phyloP scores from a whole-genome alignment of 2,329 filamentous ascomycete genomes.

The Colletotrichum sidae region DNA sequence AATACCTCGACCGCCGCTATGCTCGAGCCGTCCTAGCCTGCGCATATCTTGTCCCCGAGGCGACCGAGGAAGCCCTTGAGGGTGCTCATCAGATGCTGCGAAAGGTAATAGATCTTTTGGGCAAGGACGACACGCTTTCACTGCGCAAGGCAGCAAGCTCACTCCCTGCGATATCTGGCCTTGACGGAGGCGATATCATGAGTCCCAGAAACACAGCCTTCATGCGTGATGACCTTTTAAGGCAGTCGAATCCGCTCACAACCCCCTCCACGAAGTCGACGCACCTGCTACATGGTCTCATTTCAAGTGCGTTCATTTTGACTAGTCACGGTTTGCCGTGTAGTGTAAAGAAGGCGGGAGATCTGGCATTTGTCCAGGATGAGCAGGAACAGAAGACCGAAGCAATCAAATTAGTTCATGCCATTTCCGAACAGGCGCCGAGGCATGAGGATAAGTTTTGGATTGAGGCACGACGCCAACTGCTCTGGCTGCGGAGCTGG shows the following conservation, averaged over 20 bases:
- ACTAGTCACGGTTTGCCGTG: constrained; percentile 62
- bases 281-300: constrained; percentile 71
- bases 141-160: constrained; percentile 60
- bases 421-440: constrained; percentile 59
- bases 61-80: constrained; percentile 67
- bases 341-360: constrained; percentile 66
- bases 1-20: constrained; percentile 72
- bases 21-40: constrained; percentile 75
- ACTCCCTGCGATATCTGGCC: constrained; percentile 50
- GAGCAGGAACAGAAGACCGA: constrained; percentile 73
- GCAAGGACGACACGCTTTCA: constrained; percentile 67
- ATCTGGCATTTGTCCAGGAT: constrained; percentile 73
- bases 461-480: constrained; percentile 69
- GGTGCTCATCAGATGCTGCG: constrained; percentile 70
- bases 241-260: constrained; percentile 73
- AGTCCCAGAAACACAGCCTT: constrained; percentile 54
- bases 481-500: constrained; percentile 82
- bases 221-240: constrained; percentile 66
- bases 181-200: constrained; percentile 48
- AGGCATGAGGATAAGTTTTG: constrained; percentile 74
- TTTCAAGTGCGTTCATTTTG: constrained; percentile 70
- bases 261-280: constrained; percentile 66
- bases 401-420: constrained; percentile 68
- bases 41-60: constrained; percentile 74
- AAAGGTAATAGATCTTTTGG: constrained; percentile 70